Evolutionary conservation across 2,329 filamentous ascomycete species (phyloP).

Genomic region (Cyphellophora attinorum): DNA sequence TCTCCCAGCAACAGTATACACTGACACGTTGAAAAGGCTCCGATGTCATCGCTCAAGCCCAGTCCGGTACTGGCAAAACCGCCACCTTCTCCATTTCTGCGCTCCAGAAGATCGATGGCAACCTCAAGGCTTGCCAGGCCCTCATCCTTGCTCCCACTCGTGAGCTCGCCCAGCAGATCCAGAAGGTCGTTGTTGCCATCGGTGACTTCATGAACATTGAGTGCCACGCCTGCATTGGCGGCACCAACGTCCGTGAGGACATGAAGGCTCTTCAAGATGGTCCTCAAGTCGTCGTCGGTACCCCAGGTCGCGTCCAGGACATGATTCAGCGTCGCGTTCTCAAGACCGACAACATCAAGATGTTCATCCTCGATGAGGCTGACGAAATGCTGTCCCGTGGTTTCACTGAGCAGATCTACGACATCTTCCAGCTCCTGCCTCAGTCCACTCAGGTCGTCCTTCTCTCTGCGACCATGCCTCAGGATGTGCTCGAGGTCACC

Average conservation of each 20-base stretch:
- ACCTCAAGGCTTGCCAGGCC: constrained; percentile 93
- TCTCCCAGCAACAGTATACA: too few relatives aligned
- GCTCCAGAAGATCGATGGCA: constrained; percentile 95
- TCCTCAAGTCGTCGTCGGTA: constrained; percentile 94
- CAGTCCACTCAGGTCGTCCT: constrained; percentile 98
- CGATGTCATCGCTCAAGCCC: constrained; percentile 99
- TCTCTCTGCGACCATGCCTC: constrained; percentile 95
- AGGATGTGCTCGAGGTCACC: constrained; percentile 98
- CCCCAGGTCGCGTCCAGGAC: constrained; percentile 95
- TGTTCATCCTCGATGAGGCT: constrained; percentile 98
- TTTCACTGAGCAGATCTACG: constrained; percentile 99
- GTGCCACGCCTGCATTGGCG: constrained; percentile 98
- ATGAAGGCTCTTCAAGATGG: constrained; percentile 96
- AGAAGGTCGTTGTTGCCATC: constrained; percentile 97
- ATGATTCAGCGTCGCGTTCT: constrained; percentile 99
- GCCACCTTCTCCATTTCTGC: constrained; percentile 99
- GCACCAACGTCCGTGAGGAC: constrained; percentile 95
- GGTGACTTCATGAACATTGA: constrained; percentile 99
- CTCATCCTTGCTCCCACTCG: constrained; percentile 95
- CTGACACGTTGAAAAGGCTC: constrained; percentile 57
- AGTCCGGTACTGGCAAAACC: constrained; percentile 99
- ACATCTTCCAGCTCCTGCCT: constrained; percentile 98
- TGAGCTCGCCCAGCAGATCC: constrained; percentile 98
- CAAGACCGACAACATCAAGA: constrained; percentile 97
- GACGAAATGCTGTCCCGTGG: constrained; percentile 99